Evolutionary conservation across 2,329 filamentous ascomycete genomes (phyloP).

Genomic region (Pseudogymnoascus sp.): DNA sequence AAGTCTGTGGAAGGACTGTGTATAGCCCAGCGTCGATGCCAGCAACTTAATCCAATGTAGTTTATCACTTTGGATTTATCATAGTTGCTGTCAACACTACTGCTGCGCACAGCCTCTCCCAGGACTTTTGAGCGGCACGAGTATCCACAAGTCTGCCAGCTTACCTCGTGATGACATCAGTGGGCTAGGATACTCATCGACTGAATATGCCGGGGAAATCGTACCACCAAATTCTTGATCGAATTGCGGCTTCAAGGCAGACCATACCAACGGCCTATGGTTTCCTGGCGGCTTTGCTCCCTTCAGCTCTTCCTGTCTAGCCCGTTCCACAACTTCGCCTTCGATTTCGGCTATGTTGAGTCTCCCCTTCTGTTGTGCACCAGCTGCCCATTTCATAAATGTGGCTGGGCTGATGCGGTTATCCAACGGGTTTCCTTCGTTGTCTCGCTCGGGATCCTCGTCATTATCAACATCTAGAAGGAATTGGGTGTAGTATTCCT

Average conservation of each 20-base stretch:
- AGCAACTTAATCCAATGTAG: neutral
- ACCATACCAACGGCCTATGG: constrained; percentile 21
- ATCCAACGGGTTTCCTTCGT: constrained; percentile 34
- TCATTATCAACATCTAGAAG: constrained; percentile 34
- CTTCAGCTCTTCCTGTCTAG: constrained; percentile 42
- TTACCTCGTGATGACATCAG: constrained; percentile 20
- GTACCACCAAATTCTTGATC: constrained; percentile 24
- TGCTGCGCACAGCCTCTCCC: neutral
- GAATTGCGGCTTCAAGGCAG: constrained; percentile 19
- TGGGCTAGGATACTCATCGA: constrained; percentile 18
- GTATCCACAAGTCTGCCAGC: neutral
- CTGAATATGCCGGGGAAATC: constrained; percentile 20
- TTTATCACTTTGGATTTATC: neutral
- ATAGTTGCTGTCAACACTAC: too few relatives aligned
- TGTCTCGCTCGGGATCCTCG: neutral
- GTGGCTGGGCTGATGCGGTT: constrained; percentile 38
- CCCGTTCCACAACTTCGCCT: constrained; percentile 50
- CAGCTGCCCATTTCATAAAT: constrained; percentile 37
- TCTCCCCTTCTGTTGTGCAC: constrained; percentile 23
- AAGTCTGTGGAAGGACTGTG: neutral
- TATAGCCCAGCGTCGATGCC: neutral
- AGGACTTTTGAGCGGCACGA: neutral
- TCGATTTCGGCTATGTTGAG: constrained; percentile 44
- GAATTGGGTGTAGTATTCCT: constrained; percentile 22
- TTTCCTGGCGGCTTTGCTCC: constrained; percentile 16